Base-by-base conservation (phyloP, 306 rosid genomes). In the Lupinus albus region DNA sequence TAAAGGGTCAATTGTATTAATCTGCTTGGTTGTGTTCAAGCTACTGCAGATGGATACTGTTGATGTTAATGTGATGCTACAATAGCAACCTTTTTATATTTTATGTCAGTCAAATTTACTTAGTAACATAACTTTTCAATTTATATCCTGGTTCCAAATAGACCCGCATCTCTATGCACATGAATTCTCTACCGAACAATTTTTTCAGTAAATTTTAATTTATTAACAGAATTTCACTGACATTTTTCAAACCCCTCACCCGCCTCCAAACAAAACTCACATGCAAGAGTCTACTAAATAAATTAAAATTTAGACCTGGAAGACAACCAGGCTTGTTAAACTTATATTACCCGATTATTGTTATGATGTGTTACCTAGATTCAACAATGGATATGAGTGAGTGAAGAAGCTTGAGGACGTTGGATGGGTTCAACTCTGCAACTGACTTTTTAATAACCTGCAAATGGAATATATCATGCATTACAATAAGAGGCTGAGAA, bases 361-460 rank as follows among this genome's bases (percentile, higher is more conserved):
- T 55, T 9, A 50, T 44, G 28, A 57, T 25, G 70, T 17, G 50
- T 62, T 72, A 88, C 97, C 96, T 88, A 28, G 91, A 83, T 74
- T 86, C 85, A 55, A 78, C 74, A 54, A 85, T 76, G 68, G 89
- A 82, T 64, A 91, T 69, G 50, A 91, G 85, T 73, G 87, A 80
- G 7, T 85, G 82, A 39, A 88, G 78, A 78, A 88, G 87, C 81
- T 88, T 86, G 74, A 85, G 79, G 58, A 85, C 85, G 30, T 84
- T 80, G 54, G 91, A 84, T 50, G 86, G 80, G 58, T 73, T 88
- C 71, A 91, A 73, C 41, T 74, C 76, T 36, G 89, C 81, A 67
- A 91, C 68, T 4, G 96, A 86, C 74, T 91, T 91, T 13, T 56
- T 68, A 64, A 91, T 85, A 78, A 88, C 91, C 97, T 91, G 79